Percentiles rank a stretch among this genome's conserved stretches.
Conservation (phyloP, 305 asterid species). For the Solanum aculeatissimum region DNA sequence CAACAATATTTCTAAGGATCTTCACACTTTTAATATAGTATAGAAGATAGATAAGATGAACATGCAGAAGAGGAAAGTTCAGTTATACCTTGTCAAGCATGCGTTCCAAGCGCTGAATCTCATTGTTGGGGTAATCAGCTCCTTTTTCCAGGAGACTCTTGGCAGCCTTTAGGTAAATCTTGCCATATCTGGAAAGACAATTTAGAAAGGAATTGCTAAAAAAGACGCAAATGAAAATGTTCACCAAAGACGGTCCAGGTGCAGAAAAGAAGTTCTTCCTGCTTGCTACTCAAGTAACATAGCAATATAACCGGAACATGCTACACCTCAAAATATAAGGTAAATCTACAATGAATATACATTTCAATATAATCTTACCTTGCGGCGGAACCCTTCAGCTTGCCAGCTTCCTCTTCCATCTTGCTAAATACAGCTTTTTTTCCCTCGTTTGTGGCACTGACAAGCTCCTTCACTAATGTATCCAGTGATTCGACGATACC, state of each 20-base stretch:
- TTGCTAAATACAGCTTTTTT: constrained; percentile 35
- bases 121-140: constrained; percentile 70
- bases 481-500: constrained; percentile 62
- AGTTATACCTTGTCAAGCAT: constrained; percentile 70
- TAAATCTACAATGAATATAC: neutral
- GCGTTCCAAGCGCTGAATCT: constrained; percentile 73
- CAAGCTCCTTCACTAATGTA: constrained; percentile 62
- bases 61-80: neutral
- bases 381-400: constrained; percentile 57
- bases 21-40: too few relatives aligned
- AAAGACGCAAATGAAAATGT: neutral
- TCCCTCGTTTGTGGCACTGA: constrained; percentile 45
- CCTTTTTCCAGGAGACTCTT: constrained; percentile 78
- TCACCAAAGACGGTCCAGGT: neutral
- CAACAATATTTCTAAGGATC: too few relatives aligned
- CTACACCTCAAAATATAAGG: neutral
- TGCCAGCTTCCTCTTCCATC: constrained; percentile 71
- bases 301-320: neutral
- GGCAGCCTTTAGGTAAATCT: constrained; percentile 76
- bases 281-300: neutral
- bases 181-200: constrained; percentile 45
- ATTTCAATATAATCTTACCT: constrained; percentile 27
- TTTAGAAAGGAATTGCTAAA: neutral
- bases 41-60: neutral
- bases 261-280: neutral